phyloP scores from a whole-genome alignment of 108 stramenopile species.

The Phaeodactylum tricornutum region DNA sequence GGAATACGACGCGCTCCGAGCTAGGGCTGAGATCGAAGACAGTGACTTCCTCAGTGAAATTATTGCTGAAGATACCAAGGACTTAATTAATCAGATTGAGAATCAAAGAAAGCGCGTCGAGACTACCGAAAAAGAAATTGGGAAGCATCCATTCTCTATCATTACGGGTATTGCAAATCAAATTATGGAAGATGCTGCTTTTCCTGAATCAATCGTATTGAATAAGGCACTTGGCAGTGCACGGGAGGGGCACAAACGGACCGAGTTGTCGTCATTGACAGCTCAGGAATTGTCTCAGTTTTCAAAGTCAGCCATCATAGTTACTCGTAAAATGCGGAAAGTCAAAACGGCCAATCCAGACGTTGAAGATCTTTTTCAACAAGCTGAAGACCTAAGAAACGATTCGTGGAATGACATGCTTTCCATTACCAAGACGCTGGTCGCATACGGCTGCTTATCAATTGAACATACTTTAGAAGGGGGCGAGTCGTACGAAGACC shows the following conservation, averaged over 20 bases:
- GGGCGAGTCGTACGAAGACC: constrained; percentile 13
- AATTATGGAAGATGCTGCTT: constrained; percentile 26
- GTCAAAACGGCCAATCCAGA: constrained; percentile 21
- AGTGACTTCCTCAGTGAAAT: constrained; percentile 12
- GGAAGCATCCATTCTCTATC: constrained; percentile 30
- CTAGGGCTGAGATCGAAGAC: neutral
- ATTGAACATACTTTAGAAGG: constrained; percentile 4
- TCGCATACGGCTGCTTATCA: constrained; percentile 57
- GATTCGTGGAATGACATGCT: constrained; percentile 66
- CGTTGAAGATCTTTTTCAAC: constrained; percentile 13
- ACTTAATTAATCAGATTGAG: constrained; percentile 40
- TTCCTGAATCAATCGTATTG: neutral
- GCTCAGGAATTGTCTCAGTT: constrained; percentile 23
- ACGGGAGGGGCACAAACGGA: neutral
- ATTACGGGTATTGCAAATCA: constrained; percentile 48
- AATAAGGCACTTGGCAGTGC: constrained; percentile 5
- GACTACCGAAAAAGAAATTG: constrained; percentile 33
- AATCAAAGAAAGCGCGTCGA: constrained; percentile 42
- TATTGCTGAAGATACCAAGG: constrained; percentile 21
- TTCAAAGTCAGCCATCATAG: constrained; percentile 33
- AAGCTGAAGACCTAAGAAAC: constrained; percentile 30
- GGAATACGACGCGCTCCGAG: constrained; percentile 20
- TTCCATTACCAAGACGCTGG: constrained; percentile 48
- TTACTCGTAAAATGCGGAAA: constrained; percentile 28
- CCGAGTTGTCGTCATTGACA: neutral